Evolutionary conservation across 345 rosid species (phyloP).

Genomic region (Durio zibethinus): DNA sequence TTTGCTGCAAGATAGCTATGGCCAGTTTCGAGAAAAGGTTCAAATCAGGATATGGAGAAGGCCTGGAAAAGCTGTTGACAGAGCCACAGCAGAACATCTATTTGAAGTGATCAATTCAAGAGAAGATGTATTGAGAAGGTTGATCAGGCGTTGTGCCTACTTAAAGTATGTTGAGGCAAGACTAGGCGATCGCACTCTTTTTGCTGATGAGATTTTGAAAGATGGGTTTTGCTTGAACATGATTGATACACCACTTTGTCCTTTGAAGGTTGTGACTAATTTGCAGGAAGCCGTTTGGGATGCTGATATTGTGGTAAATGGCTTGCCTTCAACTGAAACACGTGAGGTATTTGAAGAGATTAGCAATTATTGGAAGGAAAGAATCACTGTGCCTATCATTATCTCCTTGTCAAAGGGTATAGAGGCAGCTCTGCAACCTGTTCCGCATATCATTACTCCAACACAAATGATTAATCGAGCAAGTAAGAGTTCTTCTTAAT

Average conservation of each 20-base stretch:
- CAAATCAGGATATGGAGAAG: conserved; percentile 80
- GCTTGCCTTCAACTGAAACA: conserved; percentile 78
- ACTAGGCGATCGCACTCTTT: conserved; percentile 66
- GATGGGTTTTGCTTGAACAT: conserved; percentile 87
- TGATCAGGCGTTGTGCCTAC: conserved; percentile 78
- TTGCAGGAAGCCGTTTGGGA: conserved; percentile 88
- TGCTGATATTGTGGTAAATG: conserved; percentile 73
- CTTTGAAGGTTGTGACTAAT: conserved; percentile 75
- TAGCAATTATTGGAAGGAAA: conserved; percentile 68
- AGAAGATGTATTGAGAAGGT: conserved; percentile 67
- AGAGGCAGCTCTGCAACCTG: conserved; percentile 71
- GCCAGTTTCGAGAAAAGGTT: conserved; percentile 63
- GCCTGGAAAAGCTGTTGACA: conserved; percentile 61
- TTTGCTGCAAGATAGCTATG: conserved; percentile 67
- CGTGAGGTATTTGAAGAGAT: conserved; percentile 63
- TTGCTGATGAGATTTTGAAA: conserved; percentile 74
- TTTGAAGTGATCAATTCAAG: conserved; percentile 82
- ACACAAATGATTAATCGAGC: conserved; percentile 69
- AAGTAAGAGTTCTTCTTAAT: conserved; percentile 39
- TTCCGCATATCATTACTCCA: conserved; percentile 71
- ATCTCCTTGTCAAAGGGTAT: conserved; percentile 77
- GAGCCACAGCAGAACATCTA: conserved; percentile 67
- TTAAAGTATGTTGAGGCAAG: conserved; percentile 80
- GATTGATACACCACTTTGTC: conserved; percentile 78
- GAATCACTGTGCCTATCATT: conserved; percentile 59